Evolutionary conservation across 176 grass and related monocot species (phyloP), one percentile per base, ranked within the genome.

Genomic region (Triticum urartu): DNA sequence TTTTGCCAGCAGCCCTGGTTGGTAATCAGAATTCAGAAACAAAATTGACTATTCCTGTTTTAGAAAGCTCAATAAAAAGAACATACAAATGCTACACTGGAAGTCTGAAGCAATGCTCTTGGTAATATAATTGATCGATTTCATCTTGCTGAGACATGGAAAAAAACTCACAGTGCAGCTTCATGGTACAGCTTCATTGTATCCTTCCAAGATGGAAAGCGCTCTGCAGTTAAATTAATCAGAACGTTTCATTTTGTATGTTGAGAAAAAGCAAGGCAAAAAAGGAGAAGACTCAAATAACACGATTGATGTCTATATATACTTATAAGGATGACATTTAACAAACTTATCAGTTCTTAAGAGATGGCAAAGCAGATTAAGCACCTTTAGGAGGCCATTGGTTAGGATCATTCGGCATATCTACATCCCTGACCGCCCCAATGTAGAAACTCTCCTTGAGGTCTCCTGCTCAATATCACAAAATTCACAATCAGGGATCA

Each of bases 381-480:
- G 39, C 91, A 98, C 93, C 95, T 84, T 93, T 28, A 33, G 85
- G 79, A 66, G 91, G 95, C 93, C 89, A 95, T 61, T 94, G 86
- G 88, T 92, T 94, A 38, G 69, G 14, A 85, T 86, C 79, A 25
- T 74, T 89, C 47, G 68, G 72, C 40, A 15, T 20, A 88, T 77
- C 78, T 26, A 43, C 24, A 7, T 85, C 87, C 72, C 40, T 67
- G 4, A 64, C 81, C 21, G 66, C 60, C 25, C 95, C 89, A 42
- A 95, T 93, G 63, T 98, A 90, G 83, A 98, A 91, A 86, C 84
- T 95, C 85, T 98, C 91, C 75, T 95, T 98, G 64, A 89, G 86
- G 73, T 95, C 93, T 47, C 93, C 93, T 98, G 64, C 58, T 21
- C 52, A 43, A 13, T 48, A 50, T 50, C 43, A 18, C 22, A 68